Evolutionary conservation across 768 basidiomycete genomes (phyloP), one percentile per base, ranked within the genome.

Genomic region (Xerocomellus amylosporus): DNA sequence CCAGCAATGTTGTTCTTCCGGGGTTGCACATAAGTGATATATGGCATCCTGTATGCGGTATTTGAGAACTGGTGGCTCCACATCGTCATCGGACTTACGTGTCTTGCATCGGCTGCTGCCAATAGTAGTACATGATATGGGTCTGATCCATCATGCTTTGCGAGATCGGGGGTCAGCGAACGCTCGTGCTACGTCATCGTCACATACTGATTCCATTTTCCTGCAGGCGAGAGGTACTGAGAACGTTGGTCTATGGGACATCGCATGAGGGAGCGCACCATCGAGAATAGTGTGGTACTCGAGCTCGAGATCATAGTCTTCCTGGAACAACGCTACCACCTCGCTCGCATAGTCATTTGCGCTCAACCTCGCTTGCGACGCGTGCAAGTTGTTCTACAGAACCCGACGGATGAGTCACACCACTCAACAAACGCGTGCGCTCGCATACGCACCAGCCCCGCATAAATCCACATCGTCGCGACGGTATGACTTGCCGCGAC

Each of bases 41-140:
- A 48, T 28, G 30, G 30, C 33, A 55, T 36, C 31, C 86, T 84
- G 31, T 83, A 8, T 41, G 37, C 8, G 40, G 14, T 5, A 41
- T 41, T 14, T 22, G 40, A 22, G 13, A 7, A 7, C 20, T 14
- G 20, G 19, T 41, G 4, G 15, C 2, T 8, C 20, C 12, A n/a
- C 28, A 20, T 15, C 20, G 30, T 20, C 31, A 39, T 37, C 15
- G 1, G 9, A 68, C 77, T 39, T 49, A 81, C 78, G 79, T 79
- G 66, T 88, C 81, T 14, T 77, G 75, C 79, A 82, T 82, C 5
- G 86, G 85, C 61, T 85, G 84, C 56, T 89, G 86, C 83, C 86
- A 87, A 67, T 88, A 86, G 56, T 77, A 81, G 56, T 84, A 87
- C 79, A 53, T 83, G 63, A 34, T 28, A 68, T 82, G 84, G n/a